These are phyloP conservation scores for Rhynchospora tenuis DNA, from an alignment of 176 grass and related monocot genomes.

Conservation along the genomic window DNA sequence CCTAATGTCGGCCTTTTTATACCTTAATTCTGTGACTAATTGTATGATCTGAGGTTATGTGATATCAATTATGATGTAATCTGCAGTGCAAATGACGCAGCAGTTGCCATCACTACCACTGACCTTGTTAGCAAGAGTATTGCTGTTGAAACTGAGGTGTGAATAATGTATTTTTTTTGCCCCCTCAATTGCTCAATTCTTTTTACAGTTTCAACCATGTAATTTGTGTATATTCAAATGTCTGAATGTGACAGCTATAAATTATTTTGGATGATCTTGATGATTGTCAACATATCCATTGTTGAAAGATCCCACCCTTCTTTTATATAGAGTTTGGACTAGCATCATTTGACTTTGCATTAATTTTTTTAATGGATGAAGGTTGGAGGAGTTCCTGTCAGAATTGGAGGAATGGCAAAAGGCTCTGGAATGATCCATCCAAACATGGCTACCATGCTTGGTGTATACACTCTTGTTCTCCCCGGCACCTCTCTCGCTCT, in stretches of 20 bases:
- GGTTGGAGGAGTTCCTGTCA: constrained; percentile 85
- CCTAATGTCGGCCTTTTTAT: background rate
- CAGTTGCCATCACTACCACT: constrained; percentile 94
- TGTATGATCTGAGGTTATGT: constrained; percentile 11
- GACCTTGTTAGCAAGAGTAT: constrained; percentile 99
- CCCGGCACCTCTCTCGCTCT: background rate
- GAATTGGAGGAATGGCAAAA: constrained; percentile 95
- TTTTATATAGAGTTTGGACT: background rate
- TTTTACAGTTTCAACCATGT: background rate
- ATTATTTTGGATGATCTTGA: too few relatives aligned
- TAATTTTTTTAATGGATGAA: constrained; percentile 38
- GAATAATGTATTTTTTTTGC: constrained; percentile 7
- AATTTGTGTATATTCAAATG: too few relatives aligned
- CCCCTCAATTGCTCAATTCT: background rate
- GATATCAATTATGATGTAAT: constrained; percentile 17
- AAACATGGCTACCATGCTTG: constrained; percentile 98
- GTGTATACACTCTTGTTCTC: constrained; percentile 40
- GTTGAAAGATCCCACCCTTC: background rate
- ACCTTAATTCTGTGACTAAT: background rate
- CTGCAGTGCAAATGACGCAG: constrained; percentile 65
- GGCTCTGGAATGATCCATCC: constrained; percentile 99
- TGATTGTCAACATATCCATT: too few relatives aligned
- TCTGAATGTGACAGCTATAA: too few relatives aligned
- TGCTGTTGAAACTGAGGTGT: constrained; percentile 80
- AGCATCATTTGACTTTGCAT: background rate